Percentiles rank a stretch among this genome's conserved stretches.
Conservation (phyloP, 768 basidiomycete genomes). For the Lactarius trivialis region DNA sequence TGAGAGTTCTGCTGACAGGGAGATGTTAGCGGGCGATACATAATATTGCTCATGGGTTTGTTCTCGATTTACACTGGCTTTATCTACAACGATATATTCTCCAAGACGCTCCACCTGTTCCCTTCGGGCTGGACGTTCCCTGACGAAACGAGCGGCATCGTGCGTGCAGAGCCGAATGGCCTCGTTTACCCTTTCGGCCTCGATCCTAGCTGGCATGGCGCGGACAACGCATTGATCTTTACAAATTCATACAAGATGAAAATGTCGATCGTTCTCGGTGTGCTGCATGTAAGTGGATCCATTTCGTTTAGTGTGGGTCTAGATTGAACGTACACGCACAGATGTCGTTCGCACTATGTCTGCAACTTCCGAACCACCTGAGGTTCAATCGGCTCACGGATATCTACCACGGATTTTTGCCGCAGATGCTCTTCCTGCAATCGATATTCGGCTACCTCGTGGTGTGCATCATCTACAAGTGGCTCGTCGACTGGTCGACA, state of each 20-base stretch:
- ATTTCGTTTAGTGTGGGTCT: neutral
- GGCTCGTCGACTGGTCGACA: slow-evolving; percentile 86
- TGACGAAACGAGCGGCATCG: slow-evolving; percentile 34
- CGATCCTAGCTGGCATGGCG: slow-evolving; percentile 92
- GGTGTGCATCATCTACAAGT: slow-evolving; percentile 93
- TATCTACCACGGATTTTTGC: slow-evolving; percentile 92
- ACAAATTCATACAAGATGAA: slow-evolving; percentile 99
- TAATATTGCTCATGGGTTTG: slow-evolving; percentile 95
- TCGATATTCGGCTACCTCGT: slow-evolving; percentile 97
- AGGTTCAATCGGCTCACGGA: slow-evolving; percentile 84
- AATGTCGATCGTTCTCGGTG: slow-evolving; percentile 94
- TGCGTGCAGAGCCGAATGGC: slow-evolving; percentile 52
- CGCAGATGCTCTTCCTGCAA: slow-evolving; percentile 95
- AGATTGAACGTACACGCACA: slow-evolving; percentile 30
- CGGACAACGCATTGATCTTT: slow-evolving; percentile 88
- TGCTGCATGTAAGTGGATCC: slow-evolving; percentile 71
- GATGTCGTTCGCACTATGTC: slow-evolving; percentile 98
- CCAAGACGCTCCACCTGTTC: slow-evolving; percentile 83
- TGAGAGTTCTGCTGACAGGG: slow-evolving; percentile 23
- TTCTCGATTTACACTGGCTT: slow-evolving; percentile 96
- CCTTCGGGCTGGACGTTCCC: slow-evolving; percentile 84
- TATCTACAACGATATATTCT: slow-evolving; percentile 99
- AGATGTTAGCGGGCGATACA: slow-evolving; percentile 81
- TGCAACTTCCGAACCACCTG: slow-evolving; percentile 93
- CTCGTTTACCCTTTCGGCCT: slow-evolving; percentile 87